Evolutionary conservation across 2,329 filamentous ascomycete genomes (phyloP).

Genomic region (Fusarium paranaense): DNA sequence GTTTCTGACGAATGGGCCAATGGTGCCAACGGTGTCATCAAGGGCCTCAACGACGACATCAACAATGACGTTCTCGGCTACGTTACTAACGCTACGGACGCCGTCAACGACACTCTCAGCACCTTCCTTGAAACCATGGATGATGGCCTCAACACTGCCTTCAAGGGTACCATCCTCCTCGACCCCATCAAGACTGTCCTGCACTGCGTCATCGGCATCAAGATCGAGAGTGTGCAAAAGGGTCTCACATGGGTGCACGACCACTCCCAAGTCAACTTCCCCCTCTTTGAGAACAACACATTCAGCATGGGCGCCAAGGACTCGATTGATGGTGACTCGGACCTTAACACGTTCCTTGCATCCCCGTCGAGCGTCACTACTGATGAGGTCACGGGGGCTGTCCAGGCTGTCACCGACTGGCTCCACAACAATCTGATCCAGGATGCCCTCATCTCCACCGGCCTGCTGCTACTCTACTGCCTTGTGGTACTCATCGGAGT

Average conservation of each 20-base stretch:
- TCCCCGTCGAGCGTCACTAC: slow-evolving; percentile 78
- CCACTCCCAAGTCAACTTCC: slow-evolving; percentile 85
- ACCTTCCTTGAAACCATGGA: slow-evolving; percentile 83
- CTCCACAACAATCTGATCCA: slow-evolving; percentile 76
- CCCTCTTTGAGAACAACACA: slow-evolving; percentile 80
- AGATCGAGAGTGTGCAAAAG: slow-evolving; percentile 85
- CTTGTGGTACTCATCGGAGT: slow-evolving; percentile 81
- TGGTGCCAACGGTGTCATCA: slow-evolving; percentile 80
- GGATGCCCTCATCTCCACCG: slow-evolving; percentile 83
- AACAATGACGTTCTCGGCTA: slow-evolving; percentile 89
- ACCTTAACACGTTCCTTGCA: slow-evolving; percentile 79
- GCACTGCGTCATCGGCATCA: slow-evolving; percentile 88
- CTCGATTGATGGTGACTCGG: slow-evolving; percentile 67
- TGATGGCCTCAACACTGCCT: slow-evolving; percentile 78
- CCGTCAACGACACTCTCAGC: slow-evolving; percentile 88
- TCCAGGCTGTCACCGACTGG: slow-evolving; percentile 75
- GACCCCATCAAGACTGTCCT: slow-evolving; percentile 83
- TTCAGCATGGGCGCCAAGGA: slow-evolving; percentile 83
- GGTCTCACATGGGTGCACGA: slow-evolving; percentile 95
- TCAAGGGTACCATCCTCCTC: slow-evolving; percentile 84
- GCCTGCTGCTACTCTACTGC: slow-evolving; percentile 81
- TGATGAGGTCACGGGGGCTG: slow-evolving; percentile 84
- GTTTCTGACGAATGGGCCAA: slow-evolving; percentile 82
- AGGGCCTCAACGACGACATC: slow-evolving; percentile 77
- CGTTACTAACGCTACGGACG: slow-evolving; percentile 84